Evolutionary conservation across 345 rosid genomes (phyloP).

Genomic region (Psidium guajava): DNA sequence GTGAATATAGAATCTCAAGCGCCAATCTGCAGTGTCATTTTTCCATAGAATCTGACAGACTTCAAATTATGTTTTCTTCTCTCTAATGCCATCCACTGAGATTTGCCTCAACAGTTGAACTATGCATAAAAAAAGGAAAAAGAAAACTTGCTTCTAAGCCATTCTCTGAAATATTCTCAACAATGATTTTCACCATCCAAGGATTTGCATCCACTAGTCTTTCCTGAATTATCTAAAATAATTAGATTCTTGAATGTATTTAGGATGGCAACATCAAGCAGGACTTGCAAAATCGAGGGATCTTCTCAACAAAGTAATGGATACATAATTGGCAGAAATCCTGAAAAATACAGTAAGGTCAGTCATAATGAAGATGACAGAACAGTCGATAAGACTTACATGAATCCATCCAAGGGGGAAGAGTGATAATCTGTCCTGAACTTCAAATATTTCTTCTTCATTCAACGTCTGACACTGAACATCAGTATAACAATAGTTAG

Average conservation of each 20-base stretch:
- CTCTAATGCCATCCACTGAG: not conserved
- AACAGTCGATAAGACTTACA: slow-evolving; percentile 31
- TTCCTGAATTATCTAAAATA: not conserved
- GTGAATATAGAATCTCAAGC: not conserved
- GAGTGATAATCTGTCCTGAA: slow-evolving; percentile 75
- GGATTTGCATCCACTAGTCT: not conserved
- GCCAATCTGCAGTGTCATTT: not conserved
- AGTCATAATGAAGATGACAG: not conserved
- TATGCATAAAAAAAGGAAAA: not conserved
- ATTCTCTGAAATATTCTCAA: not conserved
- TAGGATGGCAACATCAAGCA: not conserved
- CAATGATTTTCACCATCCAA: not conserved
- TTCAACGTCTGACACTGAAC: slow-evolving; percentile 79
- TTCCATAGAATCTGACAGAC: not conserved
- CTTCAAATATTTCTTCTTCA: slow-evolving; percentile 94
- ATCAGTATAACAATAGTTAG: not conserved
- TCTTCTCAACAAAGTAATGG: not conserved
- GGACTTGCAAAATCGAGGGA: not conserved
- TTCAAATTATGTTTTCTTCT: not conserved
- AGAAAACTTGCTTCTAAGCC: not conserved
- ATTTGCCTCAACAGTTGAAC: not conserved
- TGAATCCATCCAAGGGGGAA: slow-evolving; percentile 97
- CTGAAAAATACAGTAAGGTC: not conserved
- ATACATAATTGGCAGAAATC: not conserved
- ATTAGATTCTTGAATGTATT: not conserved